Base-by-base conservation (phyloP, 2,329 filamentous ascomycete genomes). In the Pseudocercospora musae region DNA sequence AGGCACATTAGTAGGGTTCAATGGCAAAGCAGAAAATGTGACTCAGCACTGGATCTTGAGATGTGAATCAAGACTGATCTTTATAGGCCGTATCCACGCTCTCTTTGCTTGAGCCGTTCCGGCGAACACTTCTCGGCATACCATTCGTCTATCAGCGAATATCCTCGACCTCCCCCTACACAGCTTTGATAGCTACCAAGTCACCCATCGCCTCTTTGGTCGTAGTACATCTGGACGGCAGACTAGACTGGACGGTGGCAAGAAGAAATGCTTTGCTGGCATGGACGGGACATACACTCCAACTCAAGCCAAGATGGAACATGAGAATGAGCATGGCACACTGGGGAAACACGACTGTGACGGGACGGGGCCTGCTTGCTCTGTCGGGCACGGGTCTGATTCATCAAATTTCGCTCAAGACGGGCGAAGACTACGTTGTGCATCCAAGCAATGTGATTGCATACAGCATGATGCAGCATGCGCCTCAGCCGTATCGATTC, bases 111-210 rank as follows among this genome's bases (percentile, higher is more conserved):
- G 89, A 92, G 63, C 95, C 95, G 15, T 84, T 96, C 73, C 85
- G 88, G 62, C 87, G 95, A 76, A 89, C 89, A 23, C 78, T 88
- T 53, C 85, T 96, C 27, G 92, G 93, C 68, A 89, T 98, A 56
- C 95, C 95, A 0, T 99, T 99, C 78, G 84, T 99, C 64, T 98
- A 98, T 79, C 94, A 98, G 79, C 84, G 83, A 78, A 86, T 98
- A 68, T 89, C 92, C 33, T 94, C 94, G 0, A 92, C 93, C 0
- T 90, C 88, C 52, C 93, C 95, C 1, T 85, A 97, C 68, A 96
- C 90, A 48, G 92, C 92, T 31, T 81, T 99, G 66, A 89, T 99
- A 70, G 90, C 91, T 29, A 92, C 94, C 23, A 95, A 92, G 75
- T 92, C 92, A 4, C 87, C 91, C 4, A 87, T 89, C 57, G 95